These are phyloP conservation scores for Themeda triandra DNA, from an alignment of 176 grass and related monocot species.

Conservation along the genomic window DNA sequence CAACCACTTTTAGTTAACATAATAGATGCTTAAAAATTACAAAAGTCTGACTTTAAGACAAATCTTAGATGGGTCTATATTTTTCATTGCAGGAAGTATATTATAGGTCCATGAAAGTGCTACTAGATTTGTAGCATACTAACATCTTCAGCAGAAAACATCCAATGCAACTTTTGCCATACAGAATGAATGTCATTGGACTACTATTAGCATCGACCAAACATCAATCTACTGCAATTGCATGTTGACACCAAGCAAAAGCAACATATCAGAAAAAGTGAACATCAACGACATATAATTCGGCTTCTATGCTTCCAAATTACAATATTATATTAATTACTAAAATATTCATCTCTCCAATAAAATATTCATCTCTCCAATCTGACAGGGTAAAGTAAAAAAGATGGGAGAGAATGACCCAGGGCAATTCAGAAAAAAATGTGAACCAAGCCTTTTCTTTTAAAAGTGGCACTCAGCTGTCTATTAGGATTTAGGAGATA, in stretches of 20 bases:
- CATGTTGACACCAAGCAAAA: slow-evolving; percentile 7
- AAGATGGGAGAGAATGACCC: background rate
- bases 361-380: slow-evolving; percentile 1
- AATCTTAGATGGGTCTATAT: background rate
- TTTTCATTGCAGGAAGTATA: background rate
- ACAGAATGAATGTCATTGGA: slow-evolving; percentile 1
- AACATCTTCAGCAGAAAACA: slow-evolving; percentile 13
- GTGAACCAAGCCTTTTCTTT: background rate
- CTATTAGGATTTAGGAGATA: slow-evolving; percentile 30
- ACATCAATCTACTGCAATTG: background rate
- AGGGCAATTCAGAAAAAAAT: background rate
- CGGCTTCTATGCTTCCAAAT: background rate
- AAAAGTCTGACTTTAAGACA: background rate
- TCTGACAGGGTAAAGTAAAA: background rate
- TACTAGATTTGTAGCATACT: background rate
- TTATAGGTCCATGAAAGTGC: background rate
- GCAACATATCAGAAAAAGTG: background rate
- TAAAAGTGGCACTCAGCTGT: background rate
- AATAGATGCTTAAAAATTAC: background rate
- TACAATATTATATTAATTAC: background rate
- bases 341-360: background rate
- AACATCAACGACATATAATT: background rate
- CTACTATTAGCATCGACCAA: background rate
- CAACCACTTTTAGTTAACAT: background rate
- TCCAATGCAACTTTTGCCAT: background rate